These are phyloP conservation scores for Aspergillus ostianus DNA, from an alignment of 495 filamentous ascomycete genomes.

Conservation along the genomic window DNA sequence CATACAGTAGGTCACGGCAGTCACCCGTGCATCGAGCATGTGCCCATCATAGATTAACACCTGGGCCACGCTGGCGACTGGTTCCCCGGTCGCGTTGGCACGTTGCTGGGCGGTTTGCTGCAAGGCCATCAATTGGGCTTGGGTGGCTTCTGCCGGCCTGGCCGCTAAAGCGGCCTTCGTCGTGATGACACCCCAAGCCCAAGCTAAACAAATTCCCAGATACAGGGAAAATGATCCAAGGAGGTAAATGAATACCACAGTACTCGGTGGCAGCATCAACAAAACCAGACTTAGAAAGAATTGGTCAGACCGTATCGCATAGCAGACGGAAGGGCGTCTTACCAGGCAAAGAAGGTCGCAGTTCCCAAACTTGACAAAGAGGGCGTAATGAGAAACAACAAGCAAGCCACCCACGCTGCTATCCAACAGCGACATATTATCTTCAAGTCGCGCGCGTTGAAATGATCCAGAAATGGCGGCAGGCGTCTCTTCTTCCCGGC, in stretches of 20 bases:
- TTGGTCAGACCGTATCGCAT: neutral
- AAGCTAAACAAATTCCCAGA: conserved; percentile 37
- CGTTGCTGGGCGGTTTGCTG: conserved; percentile 29
- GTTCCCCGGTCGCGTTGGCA: conserved; percentile 35
- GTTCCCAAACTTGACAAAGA: conserved; percentile 25
- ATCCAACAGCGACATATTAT: conserved; percentile 43
- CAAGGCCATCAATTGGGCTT: conserved; percentile 30
- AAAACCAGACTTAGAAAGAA: conserved; percentile 29
- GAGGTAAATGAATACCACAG: conserved; percentile 39
- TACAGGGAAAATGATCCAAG: conserved; percentile 33
- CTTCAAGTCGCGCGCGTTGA: conserved; percentile 47
- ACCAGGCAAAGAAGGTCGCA: conserved; percentile 28
- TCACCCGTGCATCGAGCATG: conserved; percentile 44
- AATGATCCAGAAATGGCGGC: conserved; percentile 42
- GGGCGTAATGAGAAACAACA: conserved; percentile 43
- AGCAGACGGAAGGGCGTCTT: neutral
- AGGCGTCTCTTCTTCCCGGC: conserved; percentile 16
- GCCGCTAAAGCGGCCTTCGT: conserved; percentile 43
- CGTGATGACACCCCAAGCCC: conserved; percentile 43
- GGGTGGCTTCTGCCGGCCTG: conserved; percentile 34
- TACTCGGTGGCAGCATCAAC: conserved; percentile 38
- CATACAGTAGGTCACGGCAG: conserved; percentile 34
- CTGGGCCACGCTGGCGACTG: conserved; percentile 21
- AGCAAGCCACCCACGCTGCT: conserved; percentile 40
- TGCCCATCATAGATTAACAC: conserved; percentile 34